phyloP scores from a whole-genome alignment of 1,139 yeast genomes.

The Meyerozyma guilliermondii region DNA sequence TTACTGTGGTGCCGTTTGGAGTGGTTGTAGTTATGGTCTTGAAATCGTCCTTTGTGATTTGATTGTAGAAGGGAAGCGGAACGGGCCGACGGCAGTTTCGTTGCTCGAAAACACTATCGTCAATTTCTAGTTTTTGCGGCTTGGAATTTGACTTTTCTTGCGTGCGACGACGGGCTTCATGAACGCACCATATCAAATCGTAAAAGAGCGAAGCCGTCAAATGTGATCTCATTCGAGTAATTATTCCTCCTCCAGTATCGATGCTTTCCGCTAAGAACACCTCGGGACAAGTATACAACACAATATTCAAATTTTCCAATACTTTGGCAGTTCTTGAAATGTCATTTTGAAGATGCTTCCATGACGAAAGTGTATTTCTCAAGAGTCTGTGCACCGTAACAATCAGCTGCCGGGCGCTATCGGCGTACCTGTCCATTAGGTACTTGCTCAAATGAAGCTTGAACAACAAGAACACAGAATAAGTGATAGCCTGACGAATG shows the following conservation, averaged over 20 bases:
- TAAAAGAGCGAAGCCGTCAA: conserved; percentile 86
- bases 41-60: conserved; percentile 88
- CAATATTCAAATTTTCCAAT: conserved; percentile 85
- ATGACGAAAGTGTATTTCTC: conserved; percentile 82
- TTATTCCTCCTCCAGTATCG: conserved; percentile 49
- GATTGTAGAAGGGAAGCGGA: conserved; percentile 90
- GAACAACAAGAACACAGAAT: conserved; percentile 75
- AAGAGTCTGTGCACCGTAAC: conserved; percentile 87
- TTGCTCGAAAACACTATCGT: neutral
- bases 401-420: conserved; percentile 87
- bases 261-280: conserved; percentile 40
- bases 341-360: conserved; percentile 90
- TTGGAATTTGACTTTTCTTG: conserved; percentile 37
- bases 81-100: conserved; percentile 30
- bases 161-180: conserved; percentile 83
- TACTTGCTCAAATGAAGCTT: conserved; percentile 78
- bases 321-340: conserved; percentile 89
- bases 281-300: conserved; percentile 82
- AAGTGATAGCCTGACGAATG: conserved; percentile 78
- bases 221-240: conserved; percentile 87
- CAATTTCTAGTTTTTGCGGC: conserved; percentile 5
- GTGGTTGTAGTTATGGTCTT: conserved; percentile 81
- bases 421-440: conserved; percentile 70
- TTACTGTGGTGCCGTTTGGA: conserved; percentile 88
- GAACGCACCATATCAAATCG: conserved; percentile 92